Conservation (phyloP, 164 flowering plant genomes). For the Tetracentron sinense region DNA sequence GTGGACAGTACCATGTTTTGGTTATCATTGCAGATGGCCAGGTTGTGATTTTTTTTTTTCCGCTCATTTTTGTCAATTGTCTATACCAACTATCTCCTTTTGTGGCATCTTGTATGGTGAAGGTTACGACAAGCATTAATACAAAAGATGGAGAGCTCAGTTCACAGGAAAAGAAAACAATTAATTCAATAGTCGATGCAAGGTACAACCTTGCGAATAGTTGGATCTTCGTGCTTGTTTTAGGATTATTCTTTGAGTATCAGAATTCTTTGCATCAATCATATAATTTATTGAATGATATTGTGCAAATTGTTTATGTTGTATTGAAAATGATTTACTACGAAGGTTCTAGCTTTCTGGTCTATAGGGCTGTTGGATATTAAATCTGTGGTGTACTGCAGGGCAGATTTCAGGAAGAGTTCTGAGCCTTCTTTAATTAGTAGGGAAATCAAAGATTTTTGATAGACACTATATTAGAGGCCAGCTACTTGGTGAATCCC, state of each 20-base stretch:
- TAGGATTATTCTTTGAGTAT: too few species aligned
- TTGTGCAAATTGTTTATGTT: not conserved
- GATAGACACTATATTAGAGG: too few species aligned
- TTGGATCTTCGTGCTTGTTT: not conserved
- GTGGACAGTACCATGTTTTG: slow-evolving; percentile 70
- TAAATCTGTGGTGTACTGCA: too few species aligned
- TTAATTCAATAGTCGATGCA: slow-evolving; percentile 52
- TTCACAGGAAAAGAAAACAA: slow-evolving; percentile 55
- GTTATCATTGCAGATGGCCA: slow-evolving; percentile 79
- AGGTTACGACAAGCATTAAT: slow-evolving; percentile 63
- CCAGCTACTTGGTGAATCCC: too few species aligned
- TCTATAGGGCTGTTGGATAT: too few species aligned
- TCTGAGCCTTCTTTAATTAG: too few species aligned
- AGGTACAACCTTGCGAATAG: slow-evolving; percentile 32
- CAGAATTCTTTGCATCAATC: too few species aligned
- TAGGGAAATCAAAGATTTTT: too few species aligned
- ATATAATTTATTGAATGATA: too few species aligned
- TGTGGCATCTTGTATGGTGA: slow-evolving; percentile 8
- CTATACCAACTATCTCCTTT: not conserved
- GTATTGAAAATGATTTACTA: too few species aligned
- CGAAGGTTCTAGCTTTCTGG: too few species aligned
- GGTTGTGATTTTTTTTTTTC: slow-evolving; percentile 24
- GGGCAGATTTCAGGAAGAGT: too few species aligned
- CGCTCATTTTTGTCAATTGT: not conserved
- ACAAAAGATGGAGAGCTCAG: slow-evolving; percentile 36